A percentile compares a stretch with the other conserved stretches of the same genome.
Evolutionary conservation across 306 rosid species (phyloP).

Genomic region (Trichosanthes truncata): DNA sequence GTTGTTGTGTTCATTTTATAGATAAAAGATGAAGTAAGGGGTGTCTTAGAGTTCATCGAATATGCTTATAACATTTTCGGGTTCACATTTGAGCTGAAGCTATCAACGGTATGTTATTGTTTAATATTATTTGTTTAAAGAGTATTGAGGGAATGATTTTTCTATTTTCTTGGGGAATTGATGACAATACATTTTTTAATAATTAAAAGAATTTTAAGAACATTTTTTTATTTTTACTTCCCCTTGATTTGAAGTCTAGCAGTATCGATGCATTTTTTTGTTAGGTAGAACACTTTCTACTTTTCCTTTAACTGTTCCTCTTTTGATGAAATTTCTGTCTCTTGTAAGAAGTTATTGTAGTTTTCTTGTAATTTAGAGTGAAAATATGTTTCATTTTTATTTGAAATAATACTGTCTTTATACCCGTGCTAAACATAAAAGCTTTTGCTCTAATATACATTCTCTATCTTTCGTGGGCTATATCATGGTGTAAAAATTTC

Average conservation of each 20-base stretch:
- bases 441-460: not conserved
- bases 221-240: not conserved
- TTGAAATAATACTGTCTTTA: not conserved
- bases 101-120: constrained; percentile 61
- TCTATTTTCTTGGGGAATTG: not conserved
- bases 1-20: constrained; percentile 19
- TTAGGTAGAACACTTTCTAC: not conserved
- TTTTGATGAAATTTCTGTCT: not conserved
- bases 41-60: constrained; percentile 59
- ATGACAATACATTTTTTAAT: not conserved
- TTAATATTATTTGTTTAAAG: not conserved
- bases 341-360: not conserved
- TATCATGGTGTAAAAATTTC: no score
- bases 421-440: not conserved
- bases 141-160: not conserved
- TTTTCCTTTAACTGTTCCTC: not conserved
- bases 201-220: not conserved
- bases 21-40: constrained; percentile 86
- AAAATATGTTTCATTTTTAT: not conserved
- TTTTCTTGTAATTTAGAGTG: not conserved
- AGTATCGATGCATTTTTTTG: not conserved
- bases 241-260: not conserved
- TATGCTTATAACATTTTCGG: constrained; percentile 59
- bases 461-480: no score
- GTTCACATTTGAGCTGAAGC: constrained; percentile 83